Evolutionary conservation across 208 protist genomes (phyloP), one percentile per base, ranked within the genome.

Genomic region (Naegleria lovaniensis): DNA sequence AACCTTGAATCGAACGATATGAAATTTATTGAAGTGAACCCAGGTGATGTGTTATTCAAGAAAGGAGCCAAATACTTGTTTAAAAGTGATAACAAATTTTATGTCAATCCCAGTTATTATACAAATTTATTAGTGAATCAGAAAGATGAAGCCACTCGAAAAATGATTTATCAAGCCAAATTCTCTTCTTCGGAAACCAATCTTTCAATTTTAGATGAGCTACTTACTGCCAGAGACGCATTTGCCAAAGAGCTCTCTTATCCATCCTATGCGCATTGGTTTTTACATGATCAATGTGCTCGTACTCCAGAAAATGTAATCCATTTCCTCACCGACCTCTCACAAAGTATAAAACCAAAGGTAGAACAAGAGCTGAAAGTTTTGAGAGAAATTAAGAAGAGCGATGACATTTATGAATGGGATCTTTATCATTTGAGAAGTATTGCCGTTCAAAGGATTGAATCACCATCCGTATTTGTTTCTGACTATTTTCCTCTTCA

Each of bases 91-190:
- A 93, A 96, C 29, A 94, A 93, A 43, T 94, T 95, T 86, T 94
- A 97, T 59, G 95, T 94, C 29, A 94, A 96, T 89, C 95, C 97
- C 93, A 97, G 96, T 91, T 95, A 97, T 87, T 94, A 97, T 91
- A 96, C 96, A 93, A 95, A 97, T 91, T 93, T 95, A 89, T 52
- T 90, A 90, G 52, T 25, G 33, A 29, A 33, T 13, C 5, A 33
- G 11, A 52, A 29, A 13, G 29, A 58, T 38, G 13, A 48, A 51
- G n/a, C 51, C 0, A 13, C 40, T 7, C 6, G 88, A 38, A 94
- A 97, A 43, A 93, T 94, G 41, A n/a, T 67, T 84, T 87, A 92
- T 51, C 13, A 91, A 55, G 13, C 85, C 16, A 92, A 83, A 51
- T 38, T 36, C 38, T 40, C 36, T 51, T 36, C 76, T 4, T n/a